Evolutionary conservation across 192 early-diverging fungal species (phyloP), one percentile per base, ranked within the genome.

Genomic region (Coemansia sp.): DNA sequence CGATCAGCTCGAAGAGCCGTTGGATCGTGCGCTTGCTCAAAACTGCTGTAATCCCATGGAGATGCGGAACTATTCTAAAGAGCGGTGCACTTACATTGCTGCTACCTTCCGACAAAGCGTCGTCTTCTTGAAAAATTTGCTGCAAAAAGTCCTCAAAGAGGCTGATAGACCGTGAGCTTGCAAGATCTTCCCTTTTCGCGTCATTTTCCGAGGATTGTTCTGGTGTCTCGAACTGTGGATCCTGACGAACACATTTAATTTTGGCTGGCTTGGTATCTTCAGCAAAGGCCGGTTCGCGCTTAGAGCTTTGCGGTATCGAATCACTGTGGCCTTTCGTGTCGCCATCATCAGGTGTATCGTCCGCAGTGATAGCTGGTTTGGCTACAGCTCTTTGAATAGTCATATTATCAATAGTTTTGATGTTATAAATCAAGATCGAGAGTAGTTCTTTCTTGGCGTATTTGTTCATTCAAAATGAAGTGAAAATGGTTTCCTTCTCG

Each of bases 91-190:
- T 57, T 2, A 25, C 45, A 29, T 27, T 29, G 34, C 37, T 45
- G 42, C 17, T 23, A 25, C 25, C 45, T 11, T 60, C 65, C 4
- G 50, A 40, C 15, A 70, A 20, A 9, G 25, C 40, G 50, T 79
- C 70, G 23, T 79, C 75, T 36, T 72, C 70, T 30, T 65, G 61
- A 30, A 79, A 69, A 20, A 79, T 22, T 50, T 65, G 55, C 13
- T 66, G 30, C 27, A 79, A 27, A 15, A 69, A 62, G 6, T 62
- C 70, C 1, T 73, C 71, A n/a, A 79, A 57, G 19, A 33, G 14
- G 11, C 62, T 55, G 13, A 73, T 63, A 13, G 45, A 48, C 7
- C 45, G 45, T 48, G 8, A 22, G 25, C 22, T 25, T 13, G 10
- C 20, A 9, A 25, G 5, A 25, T 25, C 45, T 9, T 48, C 23